These are phyloP conservation scores for Coniferiporia weirii DNA, from an alignment of 1,284 basidiomycete species.

Conservation along the genomic window DNA sequence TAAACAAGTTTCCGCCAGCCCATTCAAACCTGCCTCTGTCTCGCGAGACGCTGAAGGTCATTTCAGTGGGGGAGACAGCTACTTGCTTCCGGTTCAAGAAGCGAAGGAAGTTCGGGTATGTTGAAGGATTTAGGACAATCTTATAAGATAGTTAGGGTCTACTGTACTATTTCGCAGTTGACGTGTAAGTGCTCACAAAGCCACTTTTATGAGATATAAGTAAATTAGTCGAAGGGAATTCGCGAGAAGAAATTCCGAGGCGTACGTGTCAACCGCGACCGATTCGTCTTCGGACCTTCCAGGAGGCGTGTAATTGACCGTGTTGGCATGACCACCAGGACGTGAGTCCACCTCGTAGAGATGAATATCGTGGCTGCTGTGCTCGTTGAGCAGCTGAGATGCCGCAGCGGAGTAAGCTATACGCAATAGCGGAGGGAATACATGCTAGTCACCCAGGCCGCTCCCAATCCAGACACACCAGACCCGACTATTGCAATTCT, in stretches of 20 bases:
- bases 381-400: slow-evolving; percentile 63
- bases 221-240: background rate
- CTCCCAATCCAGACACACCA: slow-evolving; percentile 73
- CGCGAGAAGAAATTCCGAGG: slow-evolving; percentile 19
- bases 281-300: slow-evolving; percentile 29
- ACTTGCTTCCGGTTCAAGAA: slow-evolving; percentile 59
- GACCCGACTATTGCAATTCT: slow-evolving; percentile 76
- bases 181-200: slow-evolving; percentile 38
- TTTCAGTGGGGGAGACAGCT: slow-evolving; percentile 56
- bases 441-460: slow-evolving; percentile 60
- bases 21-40: slow-evolving; percentile 68
- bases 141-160: slow-evolving; percentile 25
- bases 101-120: slow-evolving; percentile 78
- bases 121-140: slow-evolving; percentile 76
- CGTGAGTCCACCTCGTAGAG: slow-evolving; percentile 68
- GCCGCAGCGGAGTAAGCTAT: background rate
- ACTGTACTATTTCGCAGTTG: background rate
- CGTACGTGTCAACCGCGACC: slow-evolving; percentile 67
- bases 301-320: slow-evolving; percentile 50
- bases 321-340: slow-evolving; percentile 79
- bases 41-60: slow-evolving; percentile 76
- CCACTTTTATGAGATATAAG: slow-evolving; percentile 33
- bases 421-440: background rate
- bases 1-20: slow-evolving; percentile 59
- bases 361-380: slow-evolving; percentile 76